Percentiles rank a stretch among this genome's conserved stretches.
Conservation (phyloP, 108 stramenopile genomes). For the Cyclotella sp. region DNA sequence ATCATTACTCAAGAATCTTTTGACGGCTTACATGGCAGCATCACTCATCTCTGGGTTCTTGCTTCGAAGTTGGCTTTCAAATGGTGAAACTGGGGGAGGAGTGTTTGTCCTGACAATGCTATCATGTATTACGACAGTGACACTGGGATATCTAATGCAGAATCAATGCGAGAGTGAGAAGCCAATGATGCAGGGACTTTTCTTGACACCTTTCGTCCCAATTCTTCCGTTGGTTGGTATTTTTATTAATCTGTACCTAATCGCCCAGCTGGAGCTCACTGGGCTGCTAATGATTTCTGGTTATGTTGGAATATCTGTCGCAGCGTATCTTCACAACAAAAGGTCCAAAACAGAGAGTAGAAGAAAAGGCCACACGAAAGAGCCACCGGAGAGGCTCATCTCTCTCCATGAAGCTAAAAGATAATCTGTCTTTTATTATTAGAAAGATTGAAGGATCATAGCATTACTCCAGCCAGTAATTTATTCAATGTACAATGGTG, state of each 20-base stretch:
- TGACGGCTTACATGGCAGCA: constrained; percentile 28
- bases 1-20: constrained; percentile 20
- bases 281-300: constrained; percentile 60
- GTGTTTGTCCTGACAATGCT: constrained; percentile 19
- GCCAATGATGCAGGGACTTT: constrained; percentile 28
- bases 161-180: constrained; percentile 19
- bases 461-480: too few species aligned
- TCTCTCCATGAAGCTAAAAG: constrained; percentile 17
- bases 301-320: constrained; percentile 59
- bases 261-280: constrained; percentile 66
- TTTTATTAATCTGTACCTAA: constrained; percentile 83
- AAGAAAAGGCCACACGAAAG: constrained; percentile 7
- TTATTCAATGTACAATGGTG: too few species aligned
- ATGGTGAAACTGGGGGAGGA: constrained; percentile 13
- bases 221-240: constrained; percentile 70
- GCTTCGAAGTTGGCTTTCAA: constrained; percentile 24
- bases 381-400: constrained; percentile 11
- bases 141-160: constrained; percentile 27
- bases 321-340: constrained; percentile 54
- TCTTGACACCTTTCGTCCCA: constrained; percentile 77
- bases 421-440: background rate
- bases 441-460: too few species aligned
- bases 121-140: constrained; percentile 15
- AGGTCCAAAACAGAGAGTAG: constrained; percentile 1
- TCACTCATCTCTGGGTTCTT: constrained; percentile 47